phyloP scores from a whole-genome alignment of 345 rosid species.

The Brassica cretica region DNA sequence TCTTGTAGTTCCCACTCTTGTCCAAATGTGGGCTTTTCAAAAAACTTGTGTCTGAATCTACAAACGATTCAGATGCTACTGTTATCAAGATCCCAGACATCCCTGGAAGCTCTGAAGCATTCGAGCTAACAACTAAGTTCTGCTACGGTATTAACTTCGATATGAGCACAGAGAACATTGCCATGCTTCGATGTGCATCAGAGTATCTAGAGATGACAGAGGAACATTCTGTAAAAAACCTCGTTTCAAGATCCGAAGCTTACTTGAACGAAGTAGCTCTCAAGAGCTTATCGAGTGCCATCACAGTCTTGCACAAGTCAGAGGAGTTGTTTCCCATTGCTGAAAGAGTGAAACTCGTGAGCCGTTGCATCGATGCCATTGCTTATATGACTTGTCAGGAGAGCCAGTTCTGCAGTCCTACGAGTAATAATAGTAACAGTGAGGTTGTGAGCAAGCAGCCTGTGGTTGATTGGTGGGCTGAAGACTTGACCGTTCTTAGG shows the following conservation, averaged over 20 bases:
- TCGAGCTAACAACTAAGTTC: constrained; percentile 88
- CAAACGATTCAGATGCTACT: constrained; percentile 54
- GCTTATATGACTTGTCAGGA: constrained; percentile 77
- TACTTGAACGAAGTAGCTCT: constrained; percentile 80
- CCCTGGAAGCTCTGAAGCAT: constrained; percentile 78
- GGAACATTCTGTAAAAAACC: constrained; percentile 70
- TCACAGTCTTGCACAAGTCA: constrained; percentile 59
- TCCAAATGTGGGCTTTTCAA: constrained; percentile 77
- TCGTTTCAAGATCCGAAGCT: constrained; percentile 69
- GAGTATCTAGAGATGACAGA: constrained; percentile 93
- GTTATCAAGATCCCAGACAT: constrained; percentile 53
- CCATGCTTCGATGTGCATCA: constrained; percentile 72
- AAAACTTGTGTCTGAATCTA: constrained; percentile 63
- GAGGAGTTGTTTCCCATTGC: constrained; percentile 60
- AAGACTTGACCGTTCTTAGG: constrained; percentile 74
- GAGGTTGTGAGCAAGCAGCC: constrained; percentile 45
- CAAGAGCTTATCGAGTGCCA: constrained; percentile 66
- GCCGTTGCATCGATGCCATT: constrained; percentile 77
- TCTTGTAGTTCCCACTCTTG: constrained; percentile 75
- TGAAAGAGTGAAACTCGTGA: constrained; percentile 76
- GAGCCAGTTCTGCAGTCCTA: constrained; percentile 52
- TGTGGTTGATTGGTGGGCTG: constrained; percentile 94
- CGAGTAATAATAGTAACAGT: constrained; percentile 44
- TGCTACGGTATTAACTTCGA: constrained; percentile 92
- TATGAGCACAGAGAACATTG: constrained; percentile 74